Percentiles rank a stretch among this genome's conserved stretches.
Conservation (phyloP, 495 filamentous ascomycete genomes). For the Oleoguttula mirabilis region DNA sequence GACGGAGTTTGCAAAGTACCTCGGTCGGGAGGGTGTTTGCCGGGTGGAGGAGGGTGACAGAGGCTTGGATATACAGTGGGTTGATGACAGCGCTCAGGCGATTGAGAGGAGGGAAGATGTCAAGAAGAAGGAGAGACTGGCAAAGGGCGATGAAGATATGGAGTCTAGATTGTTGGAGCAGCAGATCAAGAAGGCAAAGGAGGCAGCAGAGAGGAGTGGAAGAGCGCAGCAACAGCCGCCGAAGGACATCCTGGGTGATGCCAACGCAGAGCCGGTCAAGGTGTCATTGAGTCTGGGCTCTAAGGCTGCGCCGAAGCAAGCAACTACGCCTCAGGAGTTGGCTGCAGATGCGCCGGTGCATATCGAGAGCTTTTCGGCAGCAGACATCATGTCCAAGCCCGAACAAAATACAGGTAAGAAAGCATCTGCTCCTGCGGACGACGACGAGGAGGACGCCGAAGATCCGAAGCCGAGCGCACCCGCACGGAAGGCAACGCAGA, state of each 20-base stretch:
- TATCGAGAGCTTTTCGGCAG: conserved; percentile 48
- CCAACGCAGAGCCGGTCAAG: conserved; percentile 10
- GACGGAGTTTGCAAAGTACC: conserved; percentile 74
- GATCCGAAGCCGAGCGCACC: not conserved
- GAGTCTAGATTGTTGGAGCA: conserved; percentile 68
- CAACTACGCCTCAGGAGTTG: conserved; percentile 1
- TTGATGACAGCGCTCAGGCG: conserved; percentile 79
- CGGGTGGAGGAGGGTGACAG: conserved; percentile 75
- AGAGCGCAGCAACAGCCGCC: conserved; percentile 29
- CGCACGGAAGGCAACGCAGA: not conserved
- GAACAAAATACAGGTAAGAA: not conserved
- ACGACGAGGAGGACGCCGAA: conserved; percentile 2
- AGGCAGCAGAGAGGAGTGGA: conserved; percentile 34
- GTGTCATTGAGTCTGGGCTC: conserved; percentile 16
- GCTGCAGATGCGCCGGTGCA: conserved; percentile 49
- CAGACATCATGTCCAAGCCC: conserved; percentile 10
- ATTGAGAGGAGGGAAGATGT: conserved; percentile 67
- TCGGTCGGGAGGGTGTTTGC: conserved; percentile 75
- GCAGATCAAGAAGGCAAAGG: conserved; percentile 63
- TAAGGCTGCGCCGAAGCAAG: conserved; percentile 11
- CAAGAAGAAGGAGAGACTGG: conserved; percentile 67
- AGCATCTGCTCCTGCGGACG: not conserved
- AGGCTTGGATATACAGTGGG: conserved; percentile 74
- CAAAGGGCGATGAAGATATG: conserved; percentile 79
- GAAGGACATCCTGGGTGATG: not conserved